Conservation (phyloP, 345 rosid species). For the Acer campestre region DNA sequence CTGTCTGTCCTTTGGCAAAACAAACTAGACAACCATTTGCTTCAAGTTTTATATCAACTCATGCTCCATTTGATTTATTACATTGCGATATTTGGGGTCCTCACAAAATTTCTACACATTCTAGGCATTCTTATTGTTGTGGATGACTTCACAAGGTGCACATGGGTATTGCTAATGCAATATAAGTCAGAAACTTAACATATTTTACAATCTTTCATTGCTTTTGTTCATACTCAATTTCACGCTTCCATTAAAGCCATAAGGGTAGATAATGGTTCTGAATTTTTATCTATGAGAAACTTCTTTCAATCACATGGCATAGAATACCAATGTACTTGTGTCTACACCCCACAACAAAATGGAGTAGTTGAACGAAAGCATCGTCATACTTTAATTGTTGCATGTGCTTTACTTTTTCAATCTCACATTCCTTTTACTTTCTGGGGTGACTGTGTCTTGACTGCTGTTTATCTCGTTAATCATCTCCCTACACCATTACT, state of each 20-base stretch:
- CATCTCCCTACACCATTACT: too few species aligned
- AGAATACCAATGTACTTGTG: too few species aligned
- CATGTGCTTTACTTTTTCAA: too few species aligned
- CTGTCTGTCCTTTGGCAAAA: conserved; percentile 11
- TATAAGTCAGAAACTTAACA: neutral
- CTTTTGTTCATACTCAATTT: conserved; percentile 2
- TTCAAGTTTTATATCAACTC: conserved; percentile 11
- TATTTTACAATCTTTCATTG: neutral
- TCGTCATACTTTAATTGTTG: too few species aligned
- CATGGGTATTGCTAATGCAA: neutral
- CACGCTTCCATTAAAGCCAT: neutral
- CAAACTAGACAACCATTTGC: conserved; percentile 14
- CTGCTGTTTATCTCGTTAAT: too few species aligned
- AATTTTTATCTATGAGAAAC: too few species aligned
- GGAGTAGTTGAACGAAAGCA: too few species aligned
- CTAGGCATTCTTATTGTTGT: neutral
- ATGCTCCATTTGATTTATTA: conserved; percentile 10
- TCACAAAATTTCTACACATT: neutral
- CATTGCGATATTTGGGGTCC: conserved; percentile 28
- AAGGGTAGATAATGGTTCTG: conserved; percentile 10
- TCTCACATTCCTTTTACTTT: too few species aligned
- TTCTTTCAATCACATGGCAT: too few species aligned
- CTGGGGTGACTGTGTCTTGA: too few species aligned
- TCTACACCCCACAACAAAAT: too few species aligned
- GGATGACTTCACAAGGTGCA: neutral